Evolutionary conservation across 306 rosid species (phyloP).

Genomic region (Cicer bijugum): DNA sequence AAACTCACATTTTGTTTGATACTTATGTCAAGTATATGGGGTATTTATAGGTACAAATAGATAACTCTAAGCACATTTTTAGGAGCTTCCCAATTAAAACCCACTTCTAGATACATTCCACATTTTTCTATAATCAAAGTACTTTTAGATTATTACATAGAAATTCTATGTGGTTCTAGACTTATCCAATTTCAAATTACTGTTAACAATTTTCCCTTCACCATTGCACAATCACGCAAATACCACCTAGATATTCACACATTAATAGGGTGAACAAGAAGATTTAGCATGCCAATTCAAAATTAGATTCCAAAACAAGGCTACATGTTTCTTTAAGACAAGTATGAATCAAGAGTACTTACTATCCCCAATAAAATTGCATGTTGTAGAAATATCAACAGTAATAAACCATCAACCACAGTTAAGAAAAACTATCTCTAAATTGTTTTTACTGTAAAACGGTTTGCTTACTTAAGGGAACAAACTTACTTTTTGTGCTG

Average conservation of each 20-base stretch:
- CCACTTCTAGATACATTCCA: no score
- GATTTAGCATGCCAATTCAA: neutral
- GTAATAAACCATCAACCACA: neutral
- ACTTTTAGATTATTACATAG: no score
- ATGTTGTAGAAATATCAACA: neutral
- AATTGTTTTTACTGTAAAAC: neutral
- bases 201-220: neutral
- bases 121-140: no score
- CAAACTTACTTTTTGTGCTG: constrained; percentile 56
- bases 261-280: neutral
- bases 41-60: no score
- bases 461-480: neutral
- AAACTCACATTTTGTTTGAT: no score
- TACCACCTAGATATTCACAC: neutral
- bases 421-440: neutral
- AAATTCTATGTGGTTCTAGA: no score
- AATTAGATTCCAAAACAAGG: constrained; percentile 9
- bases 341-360: neutral
- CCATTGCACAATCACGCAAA: neutral
- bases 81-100: no score
- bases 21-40: no score
- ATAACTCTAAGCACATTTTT: no score
- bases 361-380: neutral
- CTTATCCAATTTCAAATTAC: no score
- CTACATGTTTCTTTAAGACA: neutral